A percentile compares a stretch with the other conserved stretches of the same genome.
Evolutionary conservation across 768 basidiomycete species (phyloP).

Genomic region (Amanita thiersii): DNA sequence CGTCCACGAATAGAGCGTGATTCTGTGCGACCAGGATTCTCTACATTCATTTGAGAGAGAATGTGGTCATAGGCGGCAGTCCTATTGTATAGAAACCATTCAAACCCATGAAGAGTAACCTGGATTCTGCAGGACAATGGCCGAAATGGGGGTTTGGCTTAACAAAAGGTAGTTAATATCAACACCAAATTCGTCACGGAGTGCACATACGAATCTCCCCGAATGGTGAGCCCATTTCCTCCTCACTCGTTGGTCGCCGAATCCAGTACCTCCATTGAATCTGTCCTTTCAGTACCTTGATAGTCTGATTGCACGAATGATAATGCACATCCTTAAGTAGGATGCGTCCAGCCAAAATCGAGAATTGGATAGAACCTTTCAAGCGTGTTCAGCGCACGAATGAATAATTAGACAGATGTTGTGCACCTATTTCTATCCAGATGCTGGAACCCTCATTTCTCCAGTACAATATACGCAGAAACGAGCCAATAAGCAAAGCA

Average conservation of each 20-base stretch:
- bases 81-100: constrained; percentile 90
- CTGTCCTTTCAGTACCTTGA: constrained; percentile 76
- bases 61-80: constrained; percentile 88
- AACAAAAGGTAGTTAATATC: constrained; percentile 6
- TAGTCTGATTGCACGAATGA: constrained; percentile 87
- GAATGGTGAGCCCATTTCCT: constrained; percentile 46
- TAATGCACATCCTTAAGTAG: constrained; percentile 84
- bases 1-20: constrained; percentile 31
- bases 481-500: constrained; percentile 54
- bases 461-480: constrained; percentile 73
- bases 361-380: constrained; percentile 86
- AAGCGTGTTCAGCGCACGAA: constrained; percentile 3
- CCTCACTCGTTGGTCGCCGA: constrained; percentile 67
- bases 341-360: constrained; percentile 78
- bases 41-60: constrained; percentile 60
- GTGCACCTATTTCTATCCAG: constrained; percentile 75
- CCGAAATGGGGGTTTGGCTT: constrained; percentile 25
- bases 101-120: constrained; percentile 73
- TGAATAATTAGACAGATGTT: constrained; percentile 11
- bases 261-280: constrained; percentile 95
- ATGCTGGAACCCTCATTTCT: constrained; percentile 64
- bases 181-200: neutral
- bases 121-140: constrained; percentile 73
- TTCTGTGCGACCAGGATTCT: constrained; percentile 22
- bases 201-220: constrained; percentile 45